Base-by-base conservation (phyloP, 495 filamentous ascomycete species). In the Penicillium salamii region DNA sequence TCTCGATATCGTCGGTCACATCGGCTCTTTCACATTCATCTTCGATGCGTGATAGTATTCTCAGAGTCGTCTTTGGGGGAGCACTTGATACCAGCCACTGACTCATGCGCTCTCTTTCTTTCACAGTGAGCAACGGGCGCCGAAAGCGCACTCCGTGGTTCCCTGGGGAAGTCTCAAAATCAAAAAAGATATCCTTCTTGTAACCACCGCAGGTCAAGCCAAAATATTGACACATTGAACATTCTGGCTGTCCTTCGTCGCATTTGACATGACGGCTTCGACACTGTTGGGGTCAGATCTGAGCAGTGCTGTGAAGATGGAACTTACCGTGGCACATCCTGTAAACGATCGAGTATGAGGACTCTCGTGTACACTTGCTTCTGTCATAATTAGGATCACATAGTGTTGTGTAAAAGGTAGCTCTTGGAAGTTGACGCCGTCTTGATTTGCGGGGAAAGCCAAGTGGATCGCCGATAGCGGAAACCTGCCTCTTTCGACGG, bases 261-360 rank as follows among this genome's bases (percentile, higher is more conserved):
- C 58, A 67, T 50, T 64, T 63, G 5, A 54, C 47, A 53, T 64
- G 61, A 1, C 58, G 58, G 19, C 26, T 54, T 29, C 63, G 58
- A 48, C 58, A 67, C 57, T 56, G 13, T 37, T 28, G 5, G 9
- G 7, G n/a, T 46, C 12, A 21, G 21, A 46, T 3, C 39, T 42
- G 8, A 37, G n/a, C n/a, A 31, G 6, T 11, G 14, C 13, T 5
- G 38, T 31, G 21, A 3, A 36, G 7, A 4, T 18, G 12, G 9
- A 7, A 51, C 57, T 23, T 50, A 56, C 57, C 29, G 53, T 60
- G 17, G 20, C 24, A 31, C 53, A 60, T 37, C 53, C 53, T 21
- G 53, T 59, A 13, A 56, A 56, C 1, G 52, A 52, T 2, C 56
- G 43, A 4, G 52, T 55, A 38, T 59, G 52, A 7, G 45, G 13